Conservation (phyloP, 768 basidiomycete genomes). For the Artomyces pyxidatus region DNA sequence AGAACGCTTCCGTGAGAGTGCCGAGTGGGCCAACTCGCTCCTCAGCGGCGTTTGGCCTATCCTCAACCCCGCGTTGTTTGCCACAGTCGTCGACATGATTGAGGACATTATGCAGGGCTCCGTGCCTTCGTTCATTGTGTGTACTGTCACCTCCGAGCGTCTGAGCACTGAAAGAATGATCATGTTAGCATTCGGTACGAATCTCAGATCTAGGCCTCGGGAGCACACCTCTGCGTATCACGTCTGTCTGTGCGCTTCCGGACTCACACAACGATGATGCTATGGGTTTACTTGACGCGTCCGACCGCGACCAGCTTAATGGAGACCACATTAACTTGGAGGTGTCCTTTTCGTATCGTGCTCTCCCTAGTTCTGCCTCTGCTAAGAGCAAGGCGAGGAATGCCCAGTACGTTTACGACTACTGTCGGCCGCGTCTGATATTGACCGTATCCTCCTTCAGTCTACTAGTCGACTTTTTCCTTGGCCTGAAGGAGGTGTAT, state of each 20-base stretch:
- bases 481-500: slow-evolving; percentile 39
- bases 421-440: not conserved
- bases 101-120: slow-evolving; percentile 51
- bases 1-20: slow-evolving; percentile 27
- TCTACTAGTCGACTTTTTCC: slow-evolving; percentile 62
- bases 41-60: slow-evolving; percentile 63
- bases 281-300: slow-evolving; percentile 24
- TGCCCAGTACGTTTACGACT: slow-evolving; percentile 31
- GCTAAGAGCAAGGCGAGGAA: slow-evolving; percentile 37
- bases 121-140: slow-evolving; percentile 36
- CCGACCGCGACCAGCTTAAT: slow-evolving; percentile 24
- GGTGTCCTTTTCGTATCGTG: slow-evolving; percentile 60
- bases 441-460: slow-evolving; percentile 6
- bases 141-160: slow-evolving; percentile 17
- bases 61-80: slow-evolving; percentile 61
- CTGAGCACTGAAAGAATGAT: not conserved
- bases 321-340: slow-evolving; percentile 59
- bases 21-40: slow-evolving; percentile 65
- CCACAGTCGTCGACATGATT: slow-evolving; percentile 49
- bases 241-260: slow-evolving; percentile 55
- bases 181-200: slow-evolving; percentile 43
- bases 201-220: slow-evolving; percentile 68
- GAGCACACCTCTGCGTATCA: slow-evolving; percentile 58
- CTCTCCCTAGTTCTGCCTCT: slow-evolving; percentile 35
- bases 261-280: slow-evolving; percentile 25